phyloP scores from a whole-genome alignment of 352 stramenopile genomes.

The Pythium vanterpoolii region DNA sequence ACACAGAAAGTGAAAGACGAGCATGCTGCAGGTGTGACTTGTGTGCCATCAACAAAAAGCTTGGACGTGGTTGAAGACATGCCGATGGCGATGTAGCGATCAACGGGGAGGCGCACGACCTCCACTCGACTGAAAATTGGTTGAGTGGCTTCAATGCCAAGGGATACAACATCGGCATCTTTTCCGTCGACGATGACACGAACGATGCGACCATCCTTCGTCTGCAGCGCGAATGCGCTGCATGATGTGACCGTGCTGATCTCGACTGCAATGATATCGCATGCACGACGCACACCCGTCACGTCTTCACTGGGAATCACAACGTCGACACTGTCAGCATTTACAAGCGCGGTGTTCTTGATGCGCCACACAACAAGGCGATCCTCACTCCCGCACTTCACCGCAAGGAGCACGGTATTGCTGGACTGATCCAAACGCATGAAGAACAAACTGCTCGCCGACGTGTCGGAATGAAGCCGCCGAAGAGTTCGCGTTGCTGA shows the following conservation, averaged over 20 bases:
- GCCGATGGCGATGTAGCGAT: constrained; percentile 33
- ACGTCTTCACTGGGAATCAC: constrained; percentile 18
- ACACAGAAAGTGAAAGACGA: constrained; percentile 60
- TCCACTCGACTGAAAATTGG: constrained; percentile 39
- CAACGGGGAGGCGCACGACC: constrained; percentile 15
- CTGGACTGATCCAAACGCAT: not conserved
- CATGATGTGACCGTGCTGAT: not conserved
- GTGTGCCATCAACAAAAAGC: constrained; percentile 44
- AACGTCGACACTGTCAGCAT: not conserved
- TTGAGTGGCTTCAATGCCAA: not conserved
- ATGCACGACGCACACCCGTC: constrained; percentile 8
- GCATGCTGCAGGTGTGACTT: constrained; percentile 38
- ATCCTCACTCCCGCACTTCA: constrained; percentile 11
- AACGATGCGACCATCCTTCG: constrained; percentile 31
- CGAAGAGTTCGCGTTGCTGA: not conserved
- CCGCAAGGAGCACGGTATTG: not conserved
- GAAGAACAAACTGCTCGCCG: constrained; percentile 10
- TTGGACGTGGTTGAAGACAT: constrained; percentile 39
- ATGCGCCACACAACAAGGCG: constrained; percentile 11
- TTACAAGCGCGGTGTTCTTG: not conserved
- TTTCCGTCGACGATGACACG: constrained; percentile 5
- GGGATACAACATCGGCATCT: not conserved
- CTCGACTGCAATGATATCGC: constrained; percentile 5
- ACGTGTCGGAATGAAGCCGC: not conserved
- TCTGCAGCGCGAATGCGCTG: constrained; percentile 28